These are phyloP conservation scores for Globisporangium paddicum DNA, from an alignment of 352 stramenopile genomes.

Conservation along the genomic window DNA sequence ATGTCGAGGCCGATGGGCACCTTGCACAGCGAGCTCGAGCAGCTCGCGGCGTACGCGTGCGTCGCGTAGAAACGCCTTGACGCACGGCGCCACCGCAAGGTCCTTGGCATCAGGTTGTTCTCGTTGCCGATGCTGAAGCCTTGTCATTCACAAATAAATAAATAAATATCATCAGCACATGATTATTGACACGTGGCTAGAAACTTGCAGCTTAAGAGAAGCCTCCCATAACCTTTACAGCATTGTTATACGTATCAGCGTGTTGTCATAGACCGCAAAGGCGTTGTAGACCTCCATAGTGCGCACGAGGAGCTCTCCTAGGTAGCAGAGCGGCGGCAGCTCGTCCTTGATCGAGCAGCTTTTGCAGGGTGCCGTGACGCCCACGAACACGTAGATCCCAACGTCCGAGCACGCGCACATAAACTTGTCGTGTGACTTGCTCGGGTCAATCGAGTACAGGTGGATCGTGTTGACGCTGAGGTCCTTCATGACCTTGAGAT, in stretches of 20 bases:
- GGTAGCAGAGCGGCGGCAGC: conserved; percentile 40
- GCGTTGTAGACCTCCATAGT: conserved; percentile 50
- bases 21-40: conserved; percentile 22
- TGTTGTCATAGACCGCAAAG: conserved; percentile 58
- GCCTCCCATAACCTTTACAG: too few species aligned
- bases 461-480: conserved; percentile 65
- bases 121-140: conserved; percentile 35
- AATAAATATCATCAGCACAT: too few species aligned
- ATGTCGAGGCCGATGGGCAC: conserved; percentile 47
- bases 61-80: conserved; percentile 48
- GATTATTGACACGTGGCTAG: too few species aligned
- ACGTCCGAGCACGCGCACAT: conserved; percentile 52
- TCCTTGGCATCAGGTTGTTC: conserved; percentile 20
- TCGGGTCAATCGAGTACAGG: conserved; percentile 61
- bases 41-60: conserved; percentile 37
- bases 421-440: conserved; percentile 54
- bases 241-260: too few species aligned
- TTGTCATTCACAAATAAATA: too few species aligned
- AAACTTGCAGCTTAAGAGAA: too few species aligned
- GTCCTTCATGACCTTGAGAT: conserved; percentile 48
- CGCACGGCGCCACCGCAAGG: too few species aligned
- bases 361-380: conserved; percentile 34
- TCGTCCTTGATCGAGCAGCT: conserved; percentile 33
- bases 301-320: conserved; percentile 29
- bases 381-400: conserved; percentile 44